Evolutionary conservation across 2,329 filamentous ascomycete species (phyloP).

Genomic region (Tolypocladium endophyticum): DNA sequence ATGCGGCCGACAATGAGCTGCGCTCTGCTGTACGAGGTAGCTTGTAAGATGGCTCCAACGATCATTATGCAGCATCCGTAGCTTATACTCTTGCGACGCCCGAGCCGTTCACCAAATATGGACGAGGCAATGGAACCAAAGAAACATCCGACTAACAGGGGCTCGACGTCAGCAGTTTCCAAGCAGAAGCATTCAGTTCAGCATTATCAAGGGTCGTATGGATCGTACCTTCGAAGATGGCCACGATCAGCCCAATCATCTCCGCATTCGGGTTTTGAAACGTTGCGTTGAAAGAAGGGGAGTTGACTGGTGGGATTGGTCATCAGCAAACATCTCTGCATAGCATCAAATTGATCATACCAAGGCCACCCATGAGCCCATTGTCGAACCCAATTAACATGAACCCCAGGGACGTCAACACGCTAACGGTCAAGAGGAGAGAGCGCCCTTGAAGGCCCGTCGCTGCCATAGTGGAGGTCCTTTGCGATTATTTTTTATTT

Average conservation of each 20-base stretch:
- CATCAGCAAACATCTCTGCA: constrained; percentile 1
- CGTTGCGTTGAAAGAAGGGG: constrained; percentile 25
- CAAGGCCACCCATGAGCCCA: constrained; percentile 30
- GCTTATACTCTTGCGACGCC: constrained; percentile 30
- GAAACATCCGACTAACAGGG: constrained; percentile 15
- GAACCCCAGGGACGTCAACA: constrained; percentile 34
- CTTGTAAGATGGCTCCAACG: constrained; percentile 33
- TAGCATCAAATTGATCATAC: constrained; percentile 2
- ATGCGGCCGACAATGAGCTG: constrained; percentile 35
- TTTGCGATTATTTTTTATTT: too few relatives aligned
- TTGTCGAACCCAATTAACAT: constrained; percentile 38
- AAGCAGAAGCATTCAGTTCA: neutral
- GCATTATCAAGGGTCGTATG: constrained; percentile 3
- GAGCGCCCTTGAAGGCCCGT: constrained; percentile 15
- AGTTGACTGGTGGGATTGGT: constrained; percentile 20
- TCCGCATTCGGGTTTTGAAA: constrained; percentile 27
- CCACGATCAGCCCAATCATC: constrained; percentile 34
- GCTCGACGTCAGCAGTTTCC: neutral
- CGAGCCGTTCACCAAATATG: constrained; percentile 29
- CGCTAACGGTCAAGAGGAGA: constrained; percentile 30
- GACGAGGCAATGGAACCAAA: constrained; percentile 11
- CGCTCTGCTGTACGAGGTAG: constrained; percentile 27
- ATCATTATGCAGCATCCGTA: constrained; percentile 32
- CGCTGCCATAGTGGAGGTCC: neutral
- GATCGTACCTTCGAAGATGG: constrained; percentile 27